Evolutionary conservation across 768 basidiomycete species (phyloP), one percentile per base, ranked within the genome.

Genomic region (Nevesoporus exiguus): DNA sequence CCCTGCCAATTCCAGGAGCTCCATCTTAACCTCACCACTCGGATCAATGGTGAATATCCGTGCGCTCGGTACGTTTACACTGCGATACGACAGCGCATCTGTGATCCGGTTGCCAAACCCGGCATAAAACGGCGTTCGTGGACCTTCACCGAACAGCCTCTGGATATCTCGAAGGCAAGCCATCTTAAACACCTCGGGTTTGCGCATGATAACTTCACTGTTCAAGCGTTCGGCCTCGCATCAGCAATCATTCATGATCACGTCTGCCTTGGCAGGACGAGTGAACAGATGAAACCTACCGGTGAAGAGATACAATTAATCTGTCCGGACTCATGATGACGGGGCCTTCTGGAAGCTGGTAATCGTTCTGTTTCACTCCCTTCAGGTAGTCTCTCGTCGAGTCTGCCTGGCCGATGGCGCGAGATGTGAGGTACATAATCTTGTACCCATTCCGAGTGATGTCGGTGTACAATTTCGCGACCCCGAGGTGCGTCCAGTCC

Each of bases 101-200:
- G 97, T 98, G 62, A 98, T 98, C 31, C 96, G 83, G 66, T 99
- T 99, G 7, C 97, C 97, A 68, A 99, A 99, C 2, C 97, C 97
- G 36, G 93, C 92, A 66, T 95, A 98, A 74, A 98, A 99, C 0
- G 94, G 88, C 59, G 82, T 87, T 58, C 80, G 77, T 30, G 76
- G 72, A 27, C 77, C 77, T 34, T 85, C 82, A 6, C 90, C 90
- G 65, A 98, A 99, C 7, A 98, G 70, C 21, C 93, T 78, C 60
- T 91, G 91, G 50, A 98, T 96, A 72, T 98, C 97, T 40, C 94
- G 81, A 54, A 98, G 74, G 73, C 95, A 98, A 2, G 96, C 94
- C 97, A 99, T 99, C 75, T 99, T 99, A 81, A 99, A 99, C n/a
- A 98, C 82, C 66, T 99, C 97, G 0, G 97, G 97, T 71, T 98